Base-by-base conservation (phyloP, 257 asterid species). In the Solanum etuberosum region DNA sequence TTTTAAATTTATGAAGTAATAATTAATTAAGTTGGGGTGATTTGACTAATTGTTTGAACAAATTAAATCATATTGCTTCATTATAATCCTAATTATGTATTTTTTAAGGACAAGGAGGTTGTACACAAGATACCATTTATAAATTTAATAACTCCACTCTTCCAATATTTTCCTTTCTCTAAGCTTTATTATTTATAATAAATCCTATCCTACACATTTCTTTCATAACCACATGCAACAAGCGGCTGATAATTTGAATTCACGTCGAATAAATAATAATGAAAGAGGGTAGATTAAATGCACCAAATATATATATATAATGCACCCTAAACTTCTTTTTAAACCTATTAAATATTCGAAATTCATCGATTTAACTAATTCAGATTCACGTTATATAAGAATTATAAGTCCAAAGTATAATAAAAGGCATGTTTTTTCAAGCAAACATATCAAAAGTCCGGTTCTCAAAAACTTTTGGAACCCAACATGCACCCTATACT, bases 331-430 rank as follows among this genome's bases (percentile, higher is more conserved):
- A 20, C 65, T 57, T 57, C 11, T 57, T n/a, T 57, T 57, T 57
- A 57, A 20, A 57, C 5, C 25, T 20, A 57, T 20, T 57, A 1
- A 57, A 57, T 2, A 0, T 0, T 57, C 1, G 3, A 57, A 57
- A 57, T 1, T 57, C 0, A 20, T 0, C 2, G 1, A 57, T 3
- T 21, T 3, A 57, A 1, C 12, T 57, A 57, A 20, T 18, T 54
- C 4, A 54, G 0, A 57, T 57, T 20, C 65, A 57, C 1, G 25
- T 7, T 20, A 57, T 57, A 57, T 57, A 57, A 20, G 1, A 57
- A 57, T 20, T 20, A 20, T 0, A 7, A 20, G 12, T 57, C 25
- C 10, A 57, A 54, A 54, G 5, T 7, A 5, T 54, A 18, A 54
- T 7, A 54, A 54, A 6, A 20, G 23, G 3, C 61, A 16, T 51